phyloP scores from a whole-genome alignment of 768 basidiomycete species.

The Pisolithus sp. region DNA sequence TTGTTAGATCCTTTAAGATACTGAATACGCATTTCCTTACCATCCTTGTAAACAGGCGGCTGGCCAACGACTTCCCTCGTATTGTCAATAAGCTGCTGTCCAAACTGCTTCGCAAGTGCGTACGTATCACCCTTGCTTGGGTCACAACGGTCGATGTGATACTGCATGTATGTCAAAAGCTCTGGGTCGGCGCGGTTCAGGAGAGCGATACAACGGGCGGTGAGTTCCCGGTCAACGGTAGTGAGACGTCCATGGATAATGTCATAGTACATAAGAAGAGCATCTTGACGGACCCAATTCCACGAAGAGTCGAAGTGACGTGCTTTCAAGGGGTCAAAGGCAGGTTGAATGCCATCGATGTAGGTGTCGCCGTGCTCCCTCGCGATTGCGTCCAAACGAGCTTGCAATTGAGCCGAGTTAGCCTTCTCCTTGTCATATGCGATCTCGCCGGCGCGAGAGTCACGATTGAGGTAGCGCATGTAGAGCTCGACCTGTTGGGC shows the following conservation, averaged over 20 bases:
- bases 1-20: not conserved
- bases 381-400: constrained; percentile 79
- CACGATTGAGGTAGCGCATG: constrained; percentile 93
- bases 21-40: constrained; percentile 35
- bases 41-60: constrained; percentile 93
- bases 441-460: constrained; percentile 88
- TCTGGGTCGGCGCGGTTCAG: constrained; percentile 96
- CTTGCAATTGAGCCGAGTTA: constrained; percentile 64
- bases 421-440: constrained; percentile 85
- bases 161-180: constrained; percentile 92
- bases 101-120: constrained; percentile 93
- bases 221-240: constrained; percentile 93
- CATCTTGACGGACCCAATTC: constrained; percentile 99
- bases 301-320: constrained; percentile 98
- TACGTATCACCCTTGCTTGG: constrained; percentile 84
- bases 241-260: constrained; percentile 94
- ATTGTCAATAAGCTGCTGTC: constrained; percentile 92
- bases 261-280: constrained; percentile 95
- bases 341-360: constrained; percentile 90
- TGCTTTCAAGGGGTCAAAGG: constrained; percentile 92
- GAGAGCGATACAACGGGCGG: constrained; percentile 93
- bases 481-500: constrained; percentile 92
- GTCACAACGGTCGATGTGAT: constrained; percentile 81
- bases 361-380: constrained; percentile 93
- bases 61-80: constrained; percentile 76